phyloP scores from a whole-genome alignment of 2,329 filamentous ascomycete genomes.

The Kalmusia sp. region DNA sequence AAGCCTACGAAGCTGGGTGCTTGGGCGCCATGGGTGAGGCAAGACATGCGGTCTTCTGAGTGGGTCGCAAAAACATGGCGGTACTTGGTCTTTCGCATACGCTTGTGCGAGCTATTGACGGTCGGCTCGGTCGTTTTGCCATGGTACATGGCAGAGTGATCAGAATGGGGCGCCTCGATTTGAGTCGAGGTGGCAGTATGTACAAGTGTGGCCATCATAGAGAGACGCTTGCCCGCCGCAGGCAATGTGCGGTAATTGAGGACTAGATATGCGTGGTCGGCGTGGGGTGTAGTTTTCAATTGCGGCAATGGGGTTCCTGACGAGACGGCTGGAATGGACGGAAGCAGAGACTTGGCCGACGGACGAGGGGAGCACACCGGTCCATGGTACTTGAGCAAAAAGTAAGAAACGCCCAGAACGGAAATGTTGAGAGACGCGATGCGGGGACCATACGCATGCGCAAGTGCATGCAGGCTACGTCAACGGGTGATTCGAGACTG shows the following conservation, averaged over 20 bases:
- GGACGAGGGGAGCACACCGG: conserved; percentile 14
- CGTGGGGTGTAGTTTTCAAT: conserved; percentile 16
- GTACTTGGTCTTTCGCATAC: conserved; percentile 67
- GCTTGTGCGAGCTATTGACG: conserved; percentile 22
- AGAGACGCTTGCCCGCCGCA: conserved; percentile 5
- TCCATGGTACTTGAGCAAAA: conserved; percentile 18
- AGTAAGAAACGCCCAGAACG: conserved; percentile 17
- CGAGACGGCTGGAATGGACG: conserved; percentile 13
- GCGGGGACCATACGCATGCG: conserved; percentile 20
- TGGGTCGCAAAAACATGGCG: conserved; percentile 92
- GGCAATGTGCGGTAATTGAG: conserved; percentile 6
- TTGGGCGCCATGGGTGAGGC: conserved; percentile 82
- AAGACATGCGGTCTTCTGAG: conserved; percentile 73
- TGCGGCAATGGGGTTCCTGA: conserved; percentile 14
- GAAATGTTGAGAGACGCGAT: conserved; percentile 15
- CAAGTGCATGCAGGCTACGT: conserved; percentile 20
- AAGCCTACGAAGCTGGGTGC: conserved; percentile 91
- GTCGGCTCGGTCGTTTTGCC: conserved; percentile 27
- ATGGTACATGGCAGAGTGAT: conserved; percentile 32
- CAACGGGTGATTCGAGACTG: background rate
- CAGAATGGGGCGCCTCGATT: conserved; percentile 30
- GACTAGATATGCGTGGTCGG: conserved; percentile 10
- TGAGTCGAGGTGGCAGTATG: conserved; percentile 29
- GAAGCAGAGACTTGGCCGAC: conserved; percentile 28
- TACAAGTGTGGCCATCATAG: conserved; percentile 42